Evolutionary conservation across 805 yeast genomes (phyloP), one percentile per base, ranked within the genome.

Genomic region (Saccharomycopsis capsularis): DNA sequence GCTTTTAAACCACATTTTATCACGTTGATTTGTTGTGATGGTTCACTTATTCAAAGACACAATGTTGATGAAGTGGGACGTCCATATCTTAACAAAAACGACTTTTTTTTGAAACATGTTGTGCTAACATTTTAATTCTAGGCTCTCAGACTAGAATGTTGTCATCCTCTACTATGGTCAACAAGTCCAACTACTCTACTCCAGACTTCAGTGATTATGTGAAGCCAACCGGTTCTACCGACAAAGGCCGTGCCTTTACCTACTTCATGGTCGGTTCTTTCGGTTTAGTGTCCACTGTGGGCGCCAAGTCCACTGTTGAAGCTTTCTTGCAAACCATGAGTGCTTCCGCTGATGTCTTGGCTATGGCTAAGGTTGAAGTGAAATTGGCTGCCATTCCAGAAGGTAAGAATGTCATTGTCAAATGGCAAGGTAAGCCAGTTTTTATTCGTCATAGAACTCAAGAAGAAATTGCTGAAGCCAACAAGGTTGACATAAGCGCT

Each of bases 351-450:
- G 99, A 93, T 76, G 95, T 93, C 53, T 79, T 93, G 73, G 99
- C 99, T 55, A 83, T 93, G 95, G 99, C 99, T 61, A 93, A 93
- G 76, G 96, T 91, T 62, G 99, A 93, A 76, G 96, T 93, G 60
- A 90, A 86, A 68, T 81, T 93, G 63, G 80, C 83, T 50, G 85
- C 87, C 56, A 88, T 93, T 57, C 99, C 99, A 63, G 88, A 83
- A 68, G 98, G 98, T 71, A 91, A 91, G 78, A 93, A 93, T 71
- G 95, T 93, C 57, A 87, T 93, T 64, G 95, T 93, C 60, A 93
- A 93, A 74, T 93, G 99, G 99, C 96, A 95, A 74, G 99, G 99
- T 74, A 93, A 93, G 78, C 99, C 99, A 58, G 96, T 93, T 58
- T 93, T 93, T 74, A 89, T 93, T 69, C 91, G 99, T 79, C 99